Evolutionary conservation across 2,329 filamentous ascomycete species (phyloP).

Genomic region (Calonectria pteridis): DNA sequence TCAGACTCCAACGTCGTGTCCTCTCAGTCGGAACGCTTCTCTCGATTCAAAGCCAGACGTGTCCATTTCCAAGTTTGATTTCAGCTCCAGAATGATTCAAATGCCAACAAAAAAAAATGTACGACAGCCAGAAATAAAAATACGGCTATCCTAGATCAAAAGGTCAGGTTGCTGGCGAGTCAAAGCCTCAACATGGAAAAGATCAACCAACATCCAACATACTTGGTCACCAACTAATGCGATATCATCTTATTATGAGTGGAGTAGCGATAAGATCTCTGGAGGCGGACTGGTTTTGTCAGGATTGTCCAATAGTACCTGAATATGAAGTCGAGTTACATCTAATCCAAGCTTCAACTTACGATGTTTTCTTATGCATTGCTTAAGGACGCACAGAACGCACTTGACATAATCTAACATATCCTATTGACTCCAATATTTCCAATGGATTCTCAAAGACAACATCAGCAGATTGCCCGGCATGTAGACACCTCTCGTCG

Average conservation of each 20-base stretch:
- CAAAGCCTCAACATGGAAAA: background rate
- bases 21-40: background rate
- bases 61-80: background rate
- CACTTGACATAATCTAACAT: background rate
- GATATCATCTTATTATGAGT: background rate
- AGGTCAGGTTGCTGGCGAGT: background rate
- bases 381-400: background rate
- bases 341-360: background rate
- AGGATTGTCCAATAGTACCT: constrained; percentile 28
- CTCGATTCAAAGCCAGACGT: background rate
- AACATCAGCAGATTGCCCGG: background rate
- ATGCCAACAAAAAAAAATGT: background rate
- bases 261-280: constrained; percentile 20
- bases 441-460: background rate
- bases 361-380: background rate
- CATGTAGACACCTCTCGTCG: background rate
- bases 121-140: constrained; percentile 7
- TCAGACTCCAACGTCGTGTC: background rate
- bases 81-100: background rate
- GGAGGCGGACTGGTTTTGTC: constrained; percentile 14
- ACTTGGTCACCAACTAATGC: constrained; percentile 1
- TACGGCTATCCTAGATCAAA: background rate
- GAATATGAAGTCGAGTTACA: constrained; percentile 29
- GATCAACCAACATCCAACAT: background rate
- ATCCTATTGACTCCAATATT: background rate